Evolutionary conservation across 345 rosid genomes (phyloP).

Genomic region (Excoecaria cochinchinensis): DNA sequence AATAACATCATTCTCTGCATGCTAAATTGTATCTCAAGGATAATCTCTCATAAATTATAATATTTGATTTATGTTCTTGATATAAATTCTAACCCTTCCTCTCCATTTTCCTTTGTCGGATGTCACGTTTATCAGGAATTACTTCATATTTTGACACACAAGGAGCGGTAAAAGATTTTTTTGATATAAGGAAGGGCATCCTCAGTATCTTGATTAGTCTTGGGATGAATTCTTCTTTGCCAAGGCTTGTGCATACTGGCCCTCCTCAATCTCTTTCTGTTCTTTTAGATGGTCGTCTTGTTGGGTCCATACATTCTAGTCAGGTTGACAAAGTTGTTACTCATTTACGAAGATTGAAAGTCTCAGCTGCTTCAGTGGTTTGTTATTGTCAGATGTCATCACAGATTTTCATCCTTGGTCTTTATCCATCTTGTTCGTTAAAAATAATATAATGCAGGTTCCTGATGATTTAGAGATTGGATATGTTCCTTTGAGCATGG

Average conservation of each 20-base stretch:
- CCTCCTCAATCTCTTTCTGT: conserved; percentile 79
- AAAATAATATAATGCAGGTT: conserved; percentile 52
- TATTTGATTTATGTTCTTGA: neutral
- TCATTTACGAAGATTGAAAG: conserved; percentile 79
- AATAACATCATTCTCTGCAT: neutral
- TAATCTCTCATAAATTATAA: neutral
- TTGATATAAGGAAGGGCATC: conserved; percentile 57
- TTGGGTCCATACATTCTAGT: conserved; percentile 60
- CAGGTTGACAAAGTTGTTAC: conserved; percentile 62
- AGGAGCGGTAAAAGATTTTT: conserved; percentile 72
- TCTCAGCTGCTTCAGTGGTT: conserved; percentile 74
- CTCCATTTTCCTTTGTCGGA: neutral
- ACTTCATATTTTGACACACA: conserved; percentile 75
- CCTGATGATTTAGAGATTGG: conserved; percentile 96
- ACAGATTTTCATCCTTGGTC: neutral
- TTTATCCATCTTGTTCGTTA: conserved; percentile 4
- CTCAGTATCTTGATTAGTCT: conserved; percentile 63
- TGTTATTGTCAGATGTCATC: conserved; percentile 23
- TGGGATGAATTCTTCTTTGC: conserved; percentile 83
- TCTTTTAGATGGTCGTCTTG: conserved; percentile 89
- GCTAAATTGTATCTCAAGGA: neutral
- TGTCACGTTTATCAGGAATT: conserved; percentile 52
- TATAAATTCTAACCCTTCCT: neutral
- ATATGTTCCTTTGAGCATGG: conserved; percentile 83
- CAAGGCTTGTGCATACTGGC: conserved; percentile 76